A percentile compares a stretch with the other conserved stretches of the same genome.
Evolutionary conservation across 306 rosid genomes (phyloP).

Genomic region (Begonia peltatifolia): DNA sequence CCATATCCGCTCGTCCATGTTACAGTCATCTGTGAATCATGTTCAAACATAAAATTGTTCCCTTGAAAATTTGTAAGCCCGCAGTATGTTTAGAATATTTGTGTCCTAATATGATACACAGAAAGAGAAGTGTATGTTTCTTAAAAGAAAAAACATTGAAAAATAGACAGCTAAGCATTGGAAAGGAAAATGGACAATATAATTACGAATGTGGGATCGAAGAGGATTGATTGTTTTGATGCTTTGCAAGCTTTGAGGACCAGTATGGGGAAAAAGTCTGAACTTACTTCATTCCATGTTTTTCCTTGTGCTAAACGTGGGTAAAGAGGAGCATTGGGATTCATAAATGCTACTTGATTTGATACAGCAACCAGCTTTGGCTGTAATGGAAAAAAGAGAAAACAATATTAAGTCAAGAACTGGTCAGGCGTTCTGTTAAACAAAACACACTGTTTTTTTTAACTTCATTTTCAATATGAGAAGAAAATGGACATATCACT

Average conservation of each 20-base stretch:
- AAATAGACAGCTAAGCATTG: too few relatives aligned
- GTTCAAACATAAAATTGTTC: conserved; percentile 1
- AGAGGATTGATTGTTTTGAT: too few relatives aligned
- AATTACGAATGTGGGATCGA: too few relatives aligned
- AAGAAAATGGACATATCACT: too few relatives aligned
- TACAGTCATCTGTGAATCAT: conserved; percentile 48
- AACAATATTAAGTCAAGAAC: conserved; percentile 1
- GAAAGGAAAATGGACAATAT: too few relatives aligned
- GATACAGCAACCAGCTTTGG: conserved; percentile 75
- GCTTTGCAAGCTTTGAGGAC: not conserved
- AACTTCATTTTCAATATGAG: too few relatives aligned
- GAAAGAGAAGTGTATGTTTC: too few relatives aligned
- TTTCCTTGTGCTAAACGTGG: conserved; percentile 93
- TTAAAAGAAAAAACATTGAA: too few relatives aligned
- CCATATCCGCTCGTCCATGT: conserved; percentile 98
- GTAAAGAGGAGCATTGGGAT: conserved; percentile 85
- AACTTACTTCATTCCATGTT: conserved; percentile 72
- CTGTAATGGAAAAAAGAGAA: conserved; percentile 23
- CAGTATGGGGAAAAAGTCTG: not conserved
- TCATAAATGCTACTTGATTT: conserved; percentile 38
- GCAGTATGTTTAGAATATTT: too few relatives aligned
- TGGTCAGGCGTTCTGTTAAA: too few relatives aligned
- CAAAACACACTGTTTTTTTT: too few relatives aligned
- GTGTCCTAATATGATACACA: too few relatives aligned
- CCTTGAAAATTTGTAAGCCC: not conserved